Conservation (phyloP, 306 rosid species). For the Fragaria iinumae region DNA sequence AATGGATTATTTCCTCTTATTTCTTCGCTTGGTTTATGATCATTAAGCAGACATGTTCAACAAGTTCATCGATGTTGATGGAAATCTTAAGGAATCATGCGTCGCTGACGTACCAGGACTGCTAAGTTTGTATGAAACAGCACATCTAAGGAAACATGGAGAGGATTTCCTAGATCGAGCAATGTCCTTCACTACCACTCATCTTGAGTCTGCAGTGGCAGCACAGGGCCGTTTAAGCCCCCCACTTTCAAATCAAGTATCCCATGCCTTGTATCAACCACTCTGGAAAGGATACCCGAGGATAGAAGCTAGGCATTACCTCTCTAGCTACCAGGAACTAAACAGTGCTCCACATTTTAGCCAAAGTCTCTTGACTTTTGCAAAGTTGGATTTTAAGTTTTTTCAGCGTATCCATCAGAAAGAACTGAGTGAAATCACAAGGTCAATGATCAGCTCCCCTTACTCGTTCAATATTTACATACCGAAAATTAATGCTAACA, state of each 20-base stretch:
- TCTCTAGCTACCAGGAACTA: slow-evolving; percentile 24
- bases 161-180: slow-evolving; percentile 23
- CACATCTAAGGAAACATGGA: neutral
- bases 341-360: neutral
- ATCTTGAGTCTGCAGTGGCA: slow-evolving; percentile 12
- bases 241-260: neutral
- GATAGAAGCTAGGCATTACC: neutral
- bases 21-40: too few species aligned
- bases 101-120: neutral
- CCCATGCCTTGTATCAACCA: neutral
- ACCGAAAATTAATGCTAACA: too few species aligned
- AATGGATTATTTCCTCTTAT: neutral
- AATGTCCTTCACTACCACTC: slow-evolving; percentile 23
- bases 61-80: slow-evolving; percentile 7
- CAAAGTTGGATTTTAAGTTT: slow-evolving; percentile 38
- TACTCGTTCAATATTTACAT: neutral
- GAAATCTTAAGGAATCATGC: slow-evolving; percentile 11
- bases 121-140: slow-evolving; percentile 7
- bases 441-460: neutral
- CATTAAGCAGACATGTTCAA: slow-evolving; percentile 10
- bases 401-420: slow-evolving; percentile 31
- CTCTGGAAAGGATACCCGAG: slow-evolving; percentile 7
- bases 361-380: slow-evolving; percentile 9
- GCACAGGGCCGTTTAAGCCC: neutral
- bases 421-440: slow-evolving; percentile 29